These are phyloP conservation scores for Trichophyton benhamiae DNA, from an alignment of 2,329 filamentous ascomycete genomes.

Conservation along the genomic window DNA sequence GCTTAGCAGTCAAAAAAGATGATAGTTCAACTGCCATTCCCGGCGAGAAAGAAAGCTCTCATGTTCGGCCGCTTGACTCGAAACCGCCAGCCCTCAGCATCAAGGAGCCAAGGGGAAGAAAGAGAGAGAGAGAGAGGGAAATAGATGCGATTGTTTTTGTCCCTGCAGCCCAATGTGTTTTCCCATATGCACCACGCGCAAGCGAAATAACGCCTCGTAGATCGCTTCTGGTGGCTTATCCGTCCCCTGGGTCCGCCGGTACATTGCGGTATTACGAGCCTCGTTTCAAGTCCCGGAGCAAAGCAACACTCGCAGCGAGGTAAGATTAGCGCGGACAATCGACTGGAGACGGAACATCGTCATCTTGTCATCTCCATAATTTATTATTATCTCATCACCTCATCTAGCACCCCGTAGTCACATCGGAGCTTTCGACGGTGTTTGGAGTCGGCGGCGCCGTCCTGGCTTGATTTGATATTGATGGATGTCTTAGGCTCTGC, in stretches of 20 bases:
- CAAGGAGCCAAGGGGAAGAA: neutral
- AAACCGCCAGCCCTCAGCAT: neutral
- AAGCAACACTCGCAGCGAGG: neutral
- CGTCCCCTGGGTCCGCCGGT: neutral
- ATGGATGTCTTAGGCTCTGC: neutral
- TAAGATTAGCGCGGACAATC: neutral
- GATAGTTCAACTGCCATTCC: neutral
- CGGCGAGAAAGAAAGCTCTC: neutral
- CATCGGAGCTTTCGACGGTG: neutral
- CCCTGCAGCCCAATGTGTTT: constrained; percentile 1
- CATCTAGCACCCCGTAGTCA: neutral
- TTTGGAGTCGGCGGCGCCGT: neutral
- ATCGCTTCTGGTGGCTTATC: constrained; percentile 2
- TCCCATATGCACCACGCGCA: neutral
- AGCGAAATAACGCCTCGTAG: constrained; percentile 4
- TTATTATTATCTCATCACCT: neutral
- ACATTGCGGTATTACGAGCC: constrained; percentile 3
- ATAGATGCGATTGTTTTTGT: neutral
- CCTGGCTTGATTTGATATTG: neutral
- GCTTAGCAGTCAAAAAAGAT: neutral
- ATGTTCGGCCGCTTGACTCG: neutral
- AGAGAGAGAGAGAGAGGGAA: neutral
- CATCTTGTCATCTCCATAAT: neutral
- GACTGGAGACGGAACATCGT: neutral
- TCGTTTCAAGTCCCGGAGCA: neutral